A percentile compares a stretch with the other conserved stretches of the same genome.
Evolutionary conservation across 2,329 filamentous ascomycete species (phyloP).

Genomic region (Diaporthe vexans): DNA sequence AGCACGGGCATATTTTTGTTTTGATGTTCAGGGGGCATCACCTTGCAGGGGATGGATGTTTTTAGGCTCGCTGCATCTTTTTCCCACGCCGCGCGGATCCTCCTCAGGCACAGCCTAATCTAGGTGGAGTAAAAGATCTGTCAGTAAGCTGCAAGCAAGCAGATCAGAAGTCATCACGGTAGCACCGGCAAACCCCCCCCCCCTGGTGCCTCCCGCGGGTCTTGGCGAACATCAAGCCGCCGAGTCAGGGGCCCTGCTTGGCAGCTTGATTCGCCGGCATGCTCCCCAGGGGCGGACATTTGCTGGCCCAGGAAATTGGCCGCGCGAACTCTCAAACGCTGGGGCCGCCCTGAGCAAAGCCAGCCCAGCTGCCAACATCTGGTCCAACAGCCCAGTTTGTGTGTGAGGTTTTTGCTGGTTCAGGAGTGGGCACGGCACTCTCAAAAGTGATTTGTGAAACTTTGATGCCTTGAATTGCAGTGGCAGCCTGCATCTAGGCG

Average conservation of each 20-base stretch:
- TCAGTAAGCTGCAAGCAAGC: slow-evolving; percentile 1
- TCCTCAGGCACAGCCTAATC: slow-evolving; percentile 21
- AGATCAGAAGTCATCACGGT: slow-evolving; percentile 28
- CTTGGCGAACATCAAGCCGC: slow-evolving; percentile 28
- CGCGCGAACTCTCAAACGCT: slow-evolving; percentile 25
- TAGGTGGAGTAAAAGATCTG: slow-evolving; percentile 24
- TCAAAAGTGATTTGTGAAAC: not conserved
- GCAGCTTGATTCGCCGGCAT: slow-evolving; percentile 21
- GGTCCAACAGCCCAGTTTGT: not conserved
- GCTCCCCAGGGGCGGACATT: slow-evolving; percentile 26
- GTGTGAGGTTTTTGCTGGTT: not conserved
- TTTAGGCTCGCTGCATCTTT: slow-evolving; percentile 25
- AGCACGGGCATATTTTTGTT: slow-evolving; percentile 3
- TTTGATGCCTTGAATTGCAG: slow-evolving; percentile 2
- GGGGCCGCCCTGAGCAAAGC: not conserved
- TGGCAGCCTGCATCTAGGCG: slow-evolving; percentile 1
- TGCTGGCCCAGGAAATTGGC: slow-evolving; percentile 32
- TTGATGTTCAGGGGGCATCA: not conserved
- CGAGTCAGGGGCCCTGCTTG: slow-evolving; percentile 25
- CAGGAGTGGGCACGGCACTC: not conserved
- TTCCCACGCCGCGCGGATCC: slow-evolving; percentile 3
- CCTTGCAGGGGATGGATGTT: not conserved
- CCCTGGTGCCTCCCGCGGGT: not conserved
- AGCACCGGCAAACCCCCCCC: slow-evolving; percentile 1
- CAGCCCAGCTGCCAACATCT: not conserved